Percentiles rank a stretch among this genome's conserved stretches.
Evolutionary conservation across 306 rosid species (phyloP).

Genomic region (Cicer arietinum): DNA sequence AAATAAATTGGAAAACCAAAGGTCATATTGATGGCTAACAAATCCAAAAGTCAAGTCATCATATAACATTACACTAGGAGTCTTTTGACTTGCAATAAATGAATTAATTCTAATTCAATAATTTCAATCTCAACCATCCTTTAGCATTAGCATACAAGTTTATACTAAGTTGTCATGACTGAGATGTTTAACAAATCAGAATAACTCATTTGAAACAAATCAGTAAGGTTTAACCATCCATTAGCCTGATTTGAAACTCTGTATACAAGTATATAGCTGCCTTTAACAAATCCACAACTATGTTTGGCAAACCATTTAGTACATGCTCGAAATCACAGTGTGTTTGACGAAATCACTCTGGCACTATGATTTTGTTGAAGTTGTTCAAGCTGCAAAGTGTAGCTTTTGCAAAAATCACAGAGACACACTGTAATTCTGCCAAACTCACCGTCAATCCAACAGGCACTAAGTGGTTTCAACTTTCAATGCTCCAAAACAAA

Average conservation of each 20-base stretch:
- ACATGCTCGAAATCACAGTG: too few species aligned
- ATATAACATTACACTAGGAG: neutral
- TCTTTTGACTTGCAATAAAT: slow-evolving; percentile 1
- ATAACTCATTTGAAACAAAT: slow-evolving; percentile 17
- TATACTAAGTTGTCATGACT: slow-evolving; percentile 1
- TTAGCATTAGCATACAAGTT: neutral
- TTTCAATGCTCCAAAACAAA: slow-evolving; percentile 27
- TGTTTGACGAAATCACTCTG: too few species aligned
- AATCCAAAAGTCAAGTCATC: neutral
- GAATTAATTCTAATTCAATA: slow-evolving; percentile 6
- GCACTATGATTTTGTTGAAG: too few species aligned
- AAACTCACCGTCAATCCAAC: too few species aligned
- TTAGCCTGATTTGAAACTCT: slow-evolving; percentile 26
- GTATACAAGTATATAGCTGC: slow-evolving; percentile 11
- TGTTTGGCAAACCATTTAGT: slow-evolving; percentile 23
- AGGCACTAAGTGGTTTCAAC: slow-evolving; percentile 3
- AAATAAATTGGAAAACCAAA: neutral
- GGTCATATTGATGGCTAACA: neutral
- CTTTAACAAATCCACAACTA: slow-evolving; percentile 20
- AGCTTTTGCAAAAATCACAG: too few species aligned
- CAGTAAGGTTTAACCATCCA: slow-evolving; percentile 4
- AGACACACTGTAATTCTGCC: too few species aligned
- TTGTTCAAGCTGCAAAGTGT: too few species aligned
- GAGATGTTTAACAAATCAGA: slow-evolving; percentile 21
- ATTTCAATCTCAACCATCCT: neutral